phyloP scores from a whole-genome alignment of 2,329 filamentous ascomycete species.

The Monilinia laxa region DNA sequence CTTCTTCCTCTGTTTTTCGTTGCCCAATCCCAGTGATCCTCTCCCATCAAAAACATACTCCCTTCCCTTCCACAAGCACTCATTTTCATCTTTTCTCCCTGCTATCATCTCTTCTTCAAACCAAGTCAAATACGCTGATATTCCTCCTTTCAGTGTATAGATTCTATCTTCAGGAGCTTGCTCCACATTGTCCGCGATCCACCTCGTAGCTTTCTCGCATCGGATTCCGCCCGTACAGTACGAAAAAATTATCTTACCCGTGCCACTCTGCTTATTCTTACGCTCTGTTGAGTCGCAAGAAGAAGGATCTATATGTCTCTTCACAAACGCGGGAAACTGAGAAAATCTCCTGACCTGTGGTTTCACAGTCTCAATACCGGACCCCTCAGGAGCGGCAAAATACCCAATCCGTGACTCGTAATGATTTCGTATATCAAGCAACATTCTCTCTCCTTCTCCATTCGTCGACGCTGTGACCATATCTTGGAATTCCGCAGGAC shows the following conservation, averaged over 20 bases:
- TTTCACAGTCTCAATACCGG: conserved; percentile 34
- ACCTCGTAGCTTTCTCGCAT: conserved; percentile 40
- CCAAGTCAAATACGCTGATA: conserved; percentile 40
- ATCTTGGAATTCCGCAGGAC: conserved; percentile 36
- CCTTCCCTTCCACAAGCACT: conserved; percentile 38
- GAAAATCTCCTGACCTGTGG: conserved; percentile 39
- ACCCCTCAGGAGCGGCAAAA: conserved; percentile 36
- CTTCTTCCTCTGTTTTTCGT: conserved; percentile 24
- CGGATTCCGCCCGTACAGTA: conserved; percentile 41
- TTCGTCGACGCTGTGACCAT: conserved; percentile 8
- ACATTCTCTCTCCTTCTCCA: conserved; percentile 20
- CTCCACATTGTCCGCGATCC: conserved; percentile 36
- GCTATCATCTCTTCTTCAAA: conserved; percentile 39
- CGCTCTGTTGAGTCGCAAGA: neutral
- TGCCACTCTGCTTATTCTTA: neutral
- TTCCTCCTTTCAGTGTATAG: conserved; percentile 39
- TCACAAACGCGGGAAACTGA: conserved; percentile 40
- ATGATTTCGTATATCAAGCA: conserved; percentile 41
- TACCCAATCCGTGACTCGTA: conserved; percentile 41
- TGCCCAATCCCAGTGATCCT: conserved; percentile 34
- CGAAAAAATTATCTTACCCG: conserved; percentile 35
- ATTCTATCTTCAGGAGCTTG: conserved; percentile 31
- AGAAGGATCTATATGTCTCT: conserved; percentile 26
- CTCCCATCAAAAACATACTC: conserved; percentile 42
- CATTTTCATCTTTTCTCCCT: conserved; percentile 34